These are phyloP conservation scores for Rosa multiflora DNA, from an alignment of 306 rosid genomes.

Conservation along the genomic window DNA sequence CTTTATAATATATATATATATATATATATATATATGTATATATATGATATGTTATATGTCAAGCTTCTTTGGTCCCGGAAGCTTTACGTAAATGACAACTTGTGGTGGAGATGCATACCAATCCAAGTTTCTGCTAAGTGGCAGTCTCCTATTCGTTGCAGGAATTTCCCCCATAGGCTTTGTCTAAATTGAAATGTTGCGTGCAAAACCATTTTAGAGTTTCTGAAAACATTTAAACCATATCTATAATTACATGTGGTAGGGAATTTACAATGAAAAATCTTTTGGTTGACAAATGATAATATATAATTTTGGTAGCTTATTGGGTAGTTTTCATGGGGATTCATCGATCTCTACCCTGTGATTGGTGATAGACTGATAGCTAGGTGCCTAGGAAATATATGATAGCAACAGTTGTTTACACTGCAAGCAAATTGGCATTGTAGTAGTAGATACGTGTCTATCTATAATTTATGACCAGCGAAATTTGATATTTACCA, in stretches of 20 bases:
- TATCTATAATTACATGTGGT: background rate
- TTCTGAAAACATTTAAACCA: background rate
- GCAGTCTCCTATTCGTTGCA: conserved; percentile 14
- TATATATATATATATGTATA: background rate
- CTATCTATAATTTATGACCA: background rate
- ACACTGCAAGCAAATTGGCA: background rate
- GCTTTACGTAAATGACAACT: background rate
- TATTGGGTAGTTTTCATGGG: conserved; percentile 8
- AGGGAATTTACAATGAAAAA: background rate
- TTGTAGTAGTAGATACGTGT: background rate
- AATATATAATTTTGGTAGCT: background rate
- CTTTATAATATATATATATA: no score
- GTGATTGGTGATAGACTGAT: background rate
- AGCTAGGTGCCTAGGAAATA: background rate
- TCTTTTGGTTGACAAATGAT: background rate
- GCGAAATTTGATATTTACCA: background rate
- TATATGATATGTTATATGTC: background rate
- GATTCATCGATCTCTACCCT: conserved; percentile 11
- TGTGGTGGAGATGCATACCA: conserved; percentile 34
- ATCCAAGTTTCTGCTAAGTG: conserved; percentile 17
- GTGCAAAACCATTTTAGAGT: background rate
- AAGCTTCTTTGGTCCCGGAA: background rate
- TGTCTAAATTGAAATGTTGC: background rate
- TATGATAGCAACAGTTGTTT: background rate
- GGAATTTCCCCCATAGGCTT: background rate